Base-by-base conservation (phyloP, 768 basidiomycete species). In the Psilocybe cyanescens region DNA sequence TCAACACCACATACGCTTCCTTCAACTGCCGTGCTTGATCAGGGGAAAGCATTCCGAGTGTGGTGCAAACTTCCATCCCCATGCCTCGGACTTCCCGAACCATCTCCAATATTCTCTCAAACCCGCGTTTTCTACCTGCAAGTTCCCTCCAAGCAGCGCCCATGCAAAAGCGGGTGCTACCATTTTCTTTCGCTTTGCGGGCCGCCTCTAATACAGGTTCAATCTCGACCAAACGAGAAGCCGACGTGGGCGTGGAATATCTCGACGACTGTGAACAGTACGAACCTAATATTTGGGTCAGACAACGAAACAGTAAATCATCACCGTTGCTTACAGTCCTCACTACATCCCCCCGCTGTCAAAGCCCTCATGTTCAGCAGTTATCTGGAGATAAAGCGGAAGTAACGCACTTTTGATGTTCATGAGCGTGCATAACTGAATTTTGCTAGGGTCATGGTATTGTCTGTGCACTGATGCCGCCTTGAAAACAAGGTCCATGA, bases 51-150 rank as follows among this genome's bases (percentile, higher is more conserved):
- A 99, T 99, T 49, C 97, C 97, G 31, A 99, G 86, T 4, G 97
- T 99, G 45, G 97, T 98, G 80, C 97, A 99, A 28, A 99, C 97
- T 77, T 99, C 97, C 97, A 99, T 97, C 44, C 90, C 96, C 93
- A 98, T 95, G 17, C 86, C 92, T 65, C 96, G 88, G 73, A 94
- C 88, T 74, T 93, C 85, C 37, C 83, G 81, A 59, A 99, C 96
- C 95, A 99, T 99, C 64, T 87, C 80, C 64, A 99, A 78, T 68
- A 99, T 98, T 68, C 86, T 85, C 72, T 97, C 93, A 65, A 99
- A 99, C 0, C 96, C 95, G 46, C 92, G 84, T 75, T 97, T 97
- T 64, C 94, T 86, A 2, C 97, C 95, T 8, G 91, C 87, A 58
- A 98, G 85, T 72, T 97, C 97, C 65, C 97, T 82, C 97, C 97